Conservation (phyloP, 2,329 filamentous ascomycete genomes). For the Ophiostoma ips region DNA sequence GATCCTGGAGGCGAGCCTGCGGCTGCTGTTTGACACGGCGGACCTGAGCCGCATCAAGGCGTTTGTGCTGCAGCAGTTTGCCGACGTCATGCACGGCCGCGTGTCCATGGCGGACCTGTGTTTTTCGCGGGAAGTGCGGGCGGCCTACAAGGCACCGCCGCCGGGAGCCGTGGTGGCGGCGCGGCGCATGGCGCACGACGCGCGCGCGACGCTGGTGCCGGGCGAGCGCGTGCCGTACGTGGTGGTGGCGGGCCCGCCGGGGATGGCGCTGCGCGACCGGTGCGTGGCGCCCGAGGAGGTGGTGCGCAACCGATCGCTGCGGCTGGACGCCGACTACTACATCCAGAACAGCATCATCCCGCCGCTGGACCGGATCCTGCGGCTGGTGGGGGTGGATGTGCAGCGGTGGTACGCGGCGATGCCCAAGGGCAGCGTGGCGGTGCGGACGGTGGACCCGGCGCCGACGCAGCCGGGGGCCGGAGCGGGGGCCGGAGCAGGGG, state of each 20-base stretch:
- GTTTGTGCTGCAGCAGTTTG: slow-evolving; percentile 59
- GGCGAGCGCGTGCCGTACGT: slow-evolving; percentile 93
- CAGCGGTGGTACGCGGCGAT: slow-evolving; percentile 90
- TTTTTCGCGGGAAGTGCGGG: slow-evolving; percentile 69
- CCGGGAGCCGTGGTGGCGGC: slow-evolving; percentile 82
- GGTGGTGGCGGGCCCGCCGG: slow-evolving; percentile 76
- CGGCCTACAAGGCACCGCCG: slow-evolving; percentile 70
- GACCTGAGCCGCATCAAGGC: slow-evolving; percentile 79
- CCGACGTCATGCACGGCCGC: slow-evolving; percentile 79
- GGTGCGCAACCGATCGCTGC: slow-evolving; percentile 52
- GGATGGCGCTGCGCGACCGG: slow-evolving; percentile 72
- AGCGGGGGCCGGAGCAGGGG: slow-evolving; percentile 12
- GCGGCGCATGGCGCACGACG: slow-evolving; percentile 73
- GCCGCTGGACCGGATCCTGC: slow-evolving; percentile 90
- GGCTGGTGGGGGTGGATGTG: slow-evolving; percentile 78
- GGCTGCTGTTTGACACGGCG: slow-evolving; percentile 75
- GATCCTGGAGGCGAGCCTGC: slow-evolving; percentile 85
- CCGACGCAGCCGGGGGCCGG: slow-evolving; percentile 13
- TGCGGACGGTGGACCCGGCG: slow-evolving; percentile 26
- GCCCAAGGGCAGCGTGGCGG: slow-evolving; percentile 64
- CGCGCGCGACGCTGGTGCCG: slow-evolving; percentile 79
- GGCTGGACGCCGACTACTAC: slow-evolving; percentile 91
- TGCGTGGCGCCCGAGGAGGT: slow-evolving; percentile 80
- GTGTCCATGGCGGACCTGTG: slow-evolving; percentile 93
- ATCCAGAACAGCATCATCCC: slow-evolving; percentile 93